phyloP scores from a whole-genome alignment of 768 basidiomycete species.

The Russula earlei region DNA sequence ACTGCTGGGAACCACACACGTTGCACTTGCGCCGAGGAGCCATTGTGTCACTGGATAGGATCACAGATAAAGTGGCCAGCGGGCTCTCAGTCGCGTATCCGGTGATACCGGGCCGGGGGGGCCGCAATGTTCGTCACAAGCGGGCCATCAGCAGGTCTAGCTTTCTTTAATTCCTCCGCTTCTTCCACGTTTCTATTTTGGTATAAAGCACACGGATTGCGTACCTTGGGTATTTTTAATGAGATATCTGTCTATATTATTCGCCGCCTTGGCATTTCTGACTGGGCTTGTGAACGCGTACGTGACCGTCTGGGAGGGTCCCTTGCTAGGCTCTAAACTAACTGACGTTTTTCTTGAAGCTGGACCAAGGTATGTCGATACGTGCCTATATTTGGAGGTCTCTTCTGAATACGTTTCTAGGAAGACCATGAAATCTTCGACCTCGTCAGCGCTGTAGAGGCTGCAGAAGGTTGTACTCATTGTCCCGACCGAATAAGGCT shows the following conservation, averaged over 20 bases:
- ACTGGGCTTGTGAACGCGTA: slow-evolving; percentile 50
- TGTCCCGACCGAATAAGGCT: not conserved
- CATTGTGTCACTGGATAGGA: slow-evolving; percentile 30
- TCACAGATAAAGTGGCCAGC: too few relatives aligned
- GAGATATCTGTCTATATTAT: slow-evolving; percentile 40
- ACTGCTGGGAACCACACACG: slow-evolving; percentile 74
- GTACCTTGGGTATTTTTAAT: slow-evolving; percentile 27
- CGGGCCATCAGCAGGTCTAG: too few relatives aligned
- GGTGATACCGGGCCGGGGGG: not conserved
- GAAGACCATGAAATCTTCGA: slow-evolving; percentile 98
- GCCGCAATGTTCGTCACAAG: too few relatives aligned
- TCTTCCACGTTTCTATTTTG: not conserved
- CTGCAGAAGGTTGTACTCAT: slow-evolving; percentile 53
- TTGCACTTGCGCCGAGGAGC: slow-evolving; percentile 57
- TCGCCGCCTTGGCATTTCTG: slow-evolving; percentile 43
- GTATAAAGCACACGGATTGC: slow-evolving; percentile 3
- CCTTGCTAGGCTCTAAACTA: not conserved
- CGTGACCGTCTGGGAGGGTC: slow-evolving; percentile 25
- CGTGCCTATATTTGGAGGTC: not conserved
- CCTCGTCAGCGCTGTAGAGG: slow-evolving; percentile 72
- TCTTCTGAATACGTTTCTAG: slow-evolving; percentile 28
- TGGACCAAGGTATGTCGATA: slow-evolving; percentile 54
- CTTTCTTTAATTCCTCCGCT: not conserved
- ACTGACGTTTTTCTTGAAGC: slow-evolving; percentile 27
- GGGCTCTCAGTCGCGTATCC: too few relatives aligned